Conservation (phyloP, 176 grass and related monocot genomes). For the Triticum timopheevii region DNA sequence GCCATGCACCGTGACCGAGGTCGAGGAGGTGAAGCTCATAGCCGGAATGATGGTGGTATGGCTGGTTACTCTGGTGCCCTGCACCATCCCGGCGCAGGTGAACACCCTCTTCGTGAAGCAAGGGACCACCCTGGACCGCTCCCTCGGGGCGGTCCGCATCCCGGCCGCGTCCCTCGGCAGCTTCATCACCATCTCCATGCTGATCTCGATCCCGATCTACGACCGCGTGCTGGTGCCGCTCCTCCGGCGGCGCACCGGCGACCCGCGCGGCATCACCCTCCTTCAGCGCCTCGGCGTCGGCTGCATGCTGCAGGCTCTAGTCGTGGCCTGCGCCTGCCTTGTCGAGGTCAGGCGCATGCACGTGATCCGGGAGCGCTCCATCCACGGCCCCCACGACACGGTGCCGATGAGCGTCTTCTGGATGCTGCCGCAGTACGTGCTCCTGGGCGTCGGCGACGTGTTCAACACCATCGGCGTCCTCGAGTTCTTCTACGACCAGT, state of each 20-base stretch:
- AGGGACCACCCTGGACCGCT: conserved; percentile 61
- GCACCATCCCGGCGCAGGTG: conserved; percentile 63
- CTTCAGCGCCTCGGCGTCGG: conserved; percentile 72
- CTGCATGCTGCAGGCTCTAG: conserved; percentile 39
- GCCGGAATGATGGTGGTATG: conserved; percentile 51
- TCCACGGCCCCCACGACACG: neutral
- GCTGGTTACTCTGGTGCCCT: conserved; percentile 58
- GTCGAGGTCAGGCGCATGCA: conserved; percentile 56
- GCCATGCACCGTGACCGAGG: conserved; percentile 61
- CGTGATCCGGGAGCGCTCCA: neutral
- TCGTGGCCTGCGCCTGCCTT: conserved; percentile 42
- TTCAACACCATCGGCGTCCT: conserved; percentile 68
- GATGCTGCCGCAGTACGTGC: conserved; percentile 73
- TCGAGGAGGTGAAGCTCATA: conserved; percentile 67
- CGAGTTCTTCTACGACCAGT: conserved; percentile 88
- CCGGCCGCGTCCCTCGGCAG: conserved; percentile 59
- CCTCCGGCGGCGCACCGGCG: conserved; percentile 45
- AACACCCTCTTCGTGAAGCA: conserved; percentile 85
- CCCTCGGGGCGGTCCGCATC: conserved; percentile 34
- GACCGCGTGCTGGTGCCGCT: conserved; percentile 66
- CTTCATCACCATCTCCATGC: conserved; percentile 61
- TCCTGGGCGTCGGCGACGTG: conserved; percentile 65
- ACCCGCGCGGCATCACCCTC: conserved; percentile 71
- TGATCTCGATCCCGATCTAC: conserved; percentile 57
- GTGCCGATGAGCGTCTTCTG: conserved; percentile 82